Conservation (phyloP, 225 moss, liverwort and hornwort genomes). For the Physcomitrium patens region DNA sequence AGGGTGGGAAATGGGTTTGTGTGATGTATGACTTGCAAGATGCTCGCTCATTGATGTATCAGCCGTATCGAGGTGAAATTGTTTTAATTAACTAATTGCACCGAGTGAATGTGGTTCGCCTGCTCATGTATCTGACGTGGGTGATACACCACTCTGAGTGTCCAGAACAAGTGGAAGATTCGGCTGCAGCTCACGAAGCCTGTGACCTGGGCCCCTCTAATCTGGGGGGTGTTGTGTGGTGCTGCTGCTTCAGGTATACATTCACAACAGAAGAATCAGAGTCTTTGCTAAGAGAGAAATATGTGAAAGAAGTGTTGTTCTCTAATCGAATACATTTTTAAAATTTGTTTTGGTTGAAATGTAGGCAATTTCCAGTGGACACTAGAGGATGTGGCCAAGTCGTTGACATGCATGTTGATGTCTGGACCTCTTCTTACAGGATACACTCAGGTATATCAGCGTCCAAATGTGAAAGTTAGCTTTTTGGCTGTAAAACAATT, state of each 20-base stretch:
- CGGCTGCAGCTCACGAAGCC: conserved; percentile 95
- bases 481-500: not conserved
- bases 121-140: no score
- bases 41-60: not conserved
- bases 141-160: not conserved
- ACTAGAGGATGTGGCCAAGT: conserved; percentile 84
- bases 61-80: not conserved
- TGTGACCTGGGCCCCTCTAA: conserved; percentile 95
- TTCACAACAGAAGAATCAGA: not conserved
- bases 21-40: not conserved
- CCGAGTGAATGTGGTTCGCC: not conserved
- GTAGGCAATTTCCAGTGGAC: conserved; percentile 91
- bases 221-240: conserved; percentile 96
- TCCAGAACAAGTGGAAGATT: conserved; percentile 97
- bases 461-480: not conserved
- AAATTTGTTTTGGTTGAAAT: conserved; percentile 18
- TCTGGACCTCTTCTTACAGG: conserved; percentile 95
- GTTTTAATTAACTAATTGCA: not conserved
- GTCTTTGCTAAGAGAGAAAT: not conserved
- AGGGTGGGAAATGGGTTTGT: conserved; percentile 23
- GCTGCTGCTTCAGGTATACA: conserved; percentile 90
- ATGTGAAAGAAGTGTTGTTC: not conserved
- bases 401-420: conserved; percentile 91
- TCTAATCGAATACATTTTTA: not conserved
- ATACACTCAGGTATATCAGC: conserved; percentile 79